Base-by-base conservation (phyloP, 768 basidiomycete species). In the Boletus reticulatus region DNA sequence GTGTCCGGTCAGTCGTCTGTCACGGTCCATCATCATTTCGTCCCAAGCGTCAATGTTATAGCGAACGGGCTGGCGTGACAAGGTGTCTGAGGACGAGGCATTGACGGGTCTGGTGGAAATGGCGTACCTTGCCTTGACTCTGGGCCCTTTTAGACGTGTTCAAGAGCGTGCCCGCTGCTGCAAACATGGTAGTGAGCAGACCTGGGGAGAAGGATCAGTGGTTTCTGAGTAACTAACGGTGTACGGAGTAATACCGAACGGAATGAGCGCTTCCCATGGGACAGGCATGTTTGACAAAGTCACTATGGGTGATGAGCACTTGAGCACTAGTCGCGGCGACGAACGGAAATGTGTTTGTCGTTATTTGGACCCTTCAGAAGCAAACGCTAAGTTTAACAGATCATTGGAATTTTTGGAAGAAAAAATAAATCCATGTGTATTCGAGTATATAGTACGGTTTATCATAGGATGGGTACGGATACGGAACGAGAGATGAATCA, bases 221-320 rank as follows among this genome's bases (percentile, higher is more conserved):
- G 42, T 17, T 27, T 43, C 2, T n/a, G n/a, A 20, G 8, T 27
- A 10, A 5, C 32, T 8, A 0, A 2, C 8, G 14, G 17, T 13
- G 16, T 6, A 8, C 3, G 0, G 11, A 29, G 19, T 10, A 20
- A 48, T 48, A 94, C 95, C 95, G 67, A 95, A 94, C 45, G 95
- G 95, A 78, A 98, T 91, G 64, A 98, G 82, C 49, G 95, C 94
- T 78, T 98, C 94, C 88, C 91, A 98, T 62, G 94, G 95, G 64
- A 97, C 88, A 53, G 95, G 95, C 95, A 96, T 96, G 63, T 61
- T 61, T 79, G 70, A 43, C n/a, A 2, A 20, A 19, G 46, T 48
- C 22, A 8, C 4, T 39, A 20, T 7, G 17, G 2, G 22, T n/a
- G n/a, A n/a, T n/a, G n/a, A n/a, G n/a, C n/a, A n/a, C n/a, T n/a